A percentile compares a stretch with the other conserved stretches of the same genome.
phyloP scores from a whole-genome alignment of 345 rosid species.

The Excoecaria cochinchinensis region DNA sequence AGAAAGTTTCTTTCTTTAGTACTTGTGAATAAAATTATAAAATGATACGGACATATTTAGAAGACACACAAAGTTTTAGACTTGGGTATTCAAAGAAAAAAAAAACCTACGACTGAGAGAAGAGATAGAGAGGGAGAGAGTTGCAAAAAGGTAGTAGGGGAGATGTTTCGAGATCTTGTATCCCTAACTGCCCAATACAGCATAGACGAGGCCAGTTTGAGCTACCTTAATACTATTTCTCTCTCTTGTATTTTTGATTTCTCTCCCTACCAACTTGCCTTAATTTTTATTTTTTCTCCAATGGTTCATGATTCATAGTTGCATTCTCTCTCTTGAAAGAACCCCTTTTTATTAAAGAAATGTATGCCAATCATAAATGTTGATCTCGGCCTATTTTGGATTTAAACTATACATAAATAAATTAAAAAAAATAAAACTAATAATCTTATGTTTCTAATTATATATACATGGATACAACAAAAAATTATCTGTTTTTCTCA shows the following conservation, averaged over 20 bases:
- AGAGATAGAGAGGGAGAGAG: slow-evolving; percentile 14
- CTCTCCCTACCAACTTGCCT: slow-evolving; percentile 54
- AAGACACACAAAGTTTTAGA: neutral
- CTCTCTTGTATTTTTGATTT: slow-evolving; percentile 25
- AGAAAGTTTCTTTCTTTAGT: neutral
- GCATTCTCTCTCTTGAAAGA: neutral
- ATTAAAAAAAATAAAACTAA: neutral
- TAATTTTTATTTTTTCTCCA: neutral
- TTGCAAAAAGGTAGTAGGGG: slow-evolving; percentile 8
- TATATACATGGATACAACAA: neutral
- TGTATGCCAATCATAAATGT: neutral
- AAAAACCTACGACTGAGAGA: slow-evolving; percentile 32
- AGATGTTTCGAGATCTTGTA: slow-evolving; percentile 19
- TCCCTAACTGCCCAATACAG: slow-evolving; percentile 42
- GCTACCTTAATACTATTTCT: slow-evolving; percentile 29
- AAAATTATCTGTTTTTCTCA: slow-evolving; percentile 1
- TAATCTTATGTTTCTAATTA: neutral
- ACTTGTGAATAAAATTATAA: neutral
- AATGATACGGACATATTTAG: slow-evolving; percentile 1
- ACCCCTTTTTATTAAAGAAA: neutral
- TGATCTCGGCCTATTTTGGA: neutral
- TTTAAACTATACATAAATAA: neutral
- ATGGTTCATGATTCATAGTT: slow-evolving; percentile 9
- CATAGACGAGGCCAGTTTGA: slow-evolving; percentile 46
- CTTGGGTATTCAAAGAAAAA: slow-evolving; percentile 14